Conservation (phyloP, 768 basidiomycete species). For the Dendrothele bispora region DNA sequence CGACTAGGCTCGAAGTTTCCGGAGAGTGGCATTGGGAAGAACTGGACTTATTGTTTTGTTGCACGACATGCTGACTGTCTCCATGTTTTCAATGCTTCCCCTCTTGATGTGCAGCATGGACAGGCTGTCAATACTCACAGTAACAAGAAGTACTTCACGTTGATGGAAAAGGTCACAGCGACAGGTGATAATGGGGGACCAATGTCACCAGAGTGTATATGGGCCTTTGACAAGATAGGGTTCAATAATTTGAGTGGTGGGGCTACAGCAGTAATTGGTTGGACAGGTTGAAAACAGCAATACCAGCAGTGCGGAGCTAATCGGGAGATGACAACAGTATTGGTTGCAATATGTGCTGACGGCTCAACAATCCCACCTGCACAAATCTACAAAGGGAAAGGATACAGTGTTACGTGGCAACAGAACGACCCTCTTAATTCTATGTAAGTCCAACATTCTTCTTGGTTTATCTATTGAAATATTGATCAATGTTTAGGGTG, state of each 20-base stretch:
- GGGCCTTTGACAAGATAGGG: constrained; percentile 5
- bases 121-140: constrained; percentile 35
- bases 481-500: no score
- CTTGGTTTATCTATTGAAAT: no score
- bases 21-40: constrained; percentile 28
- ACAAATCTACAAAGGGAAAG: constrained; percentile 37
- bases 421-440: constrained; percentile 40
- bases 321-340: constrained; percentile 34
- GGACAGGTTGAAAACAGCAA: constrained; percentile 18
- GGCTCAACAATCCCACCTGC: constrained; percentile 35
- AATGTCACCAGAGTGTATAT: neutral
- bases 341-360: constrained; percentile 38
- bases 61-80: constrained; percentile 26
- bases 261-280: constrained; percentile 24
- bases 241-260: neutral
- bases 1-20: constrained; percentile 28
- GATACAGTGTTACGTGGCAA: constrained; percentile 26
- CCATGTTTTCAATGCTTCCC: constrained; percentile 25
- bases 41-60: constrained; percentile 35
- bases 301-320: constrained; percentile 29
- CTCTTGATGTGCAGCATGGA: constrained; percentile 33
- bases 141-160: constrained; percentile 30
- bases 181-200: neutral
- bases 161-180: constrained; percentile 25
- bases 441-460: constrained; percentile 26